phyloP scores from a whole-genome alignment of 1,139 yeast species.

The Hansenula lynferdii region DNA sequence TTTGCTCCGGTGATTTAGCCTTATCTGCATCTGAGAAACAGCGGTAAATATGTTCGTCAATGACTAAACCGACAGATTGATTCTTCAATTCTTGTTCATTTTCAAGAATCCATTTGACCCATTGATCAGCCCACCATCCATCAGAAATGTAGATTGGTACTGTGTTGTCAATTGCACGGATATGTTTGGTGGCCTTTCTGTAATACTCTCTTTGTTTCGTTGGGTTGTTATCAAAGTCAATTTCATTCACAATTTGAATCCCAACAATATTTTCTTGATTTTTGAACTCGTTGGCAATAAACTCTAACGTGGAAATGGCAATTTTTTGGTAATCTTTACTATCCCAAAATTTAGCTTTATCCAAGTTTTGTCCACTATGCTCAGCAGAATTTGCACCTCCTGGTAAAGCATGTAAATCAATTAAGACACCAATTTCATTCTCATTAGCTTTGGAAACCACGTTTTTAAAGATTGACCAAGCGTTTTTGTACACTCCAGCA shows the following conservation, averaged over 20 bases:
- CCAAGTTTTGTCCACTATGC: constrained; percentile 71
- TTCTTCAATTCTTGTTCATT: constrained; percentile 30
- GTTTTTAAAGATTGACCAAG: constrained; percentile 56
- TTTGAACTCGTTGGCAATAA: constrained; percentile 56
- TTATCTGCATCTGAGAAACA: constrained; percentile 79
- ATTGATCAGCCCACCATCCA: constrained; percentile 88
- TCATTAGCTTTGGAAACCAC: constrained; percentile 25
- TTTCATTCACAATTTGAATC: constrained; percentile 81
- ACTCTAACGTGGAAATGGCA: constrained; percentile 50
- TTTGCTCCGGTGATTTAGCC: constrained; percentile 56
- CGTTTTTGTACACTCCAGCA: constrained; percentile 53
- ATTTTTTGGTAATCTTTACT: constrained; percentile 38
- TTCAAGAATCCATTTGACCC: constrained; percentile 65
- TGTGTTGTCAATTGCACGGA: constrained; percentile 48
- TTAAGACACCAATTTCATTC: constrained; percentile 61
- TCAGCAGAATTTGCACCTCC: constrained; percentile 86
- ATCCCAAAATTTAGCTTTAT: constrained; percentile 61
- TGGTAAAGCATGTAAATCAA: constrained; percentile 88
- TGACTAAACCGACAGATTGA: constrained; percentile 51
- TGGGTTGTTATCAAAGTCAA: constrained; percentile 55
- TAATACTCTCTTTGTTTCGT: constrained; percentile 58
- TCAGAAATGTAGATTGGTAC: constrained; percentile 83
- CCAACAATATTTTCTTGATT: constrained; percentile 68
- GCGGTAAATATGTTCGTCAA: constrained; percentile 84
- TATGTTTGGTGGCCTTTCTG: constrained; percentile 56